Base-by-base conservation (phyloP, 2,329 filamentous ascomycete species). In the Reticulascus tulasneorum region DNA sequence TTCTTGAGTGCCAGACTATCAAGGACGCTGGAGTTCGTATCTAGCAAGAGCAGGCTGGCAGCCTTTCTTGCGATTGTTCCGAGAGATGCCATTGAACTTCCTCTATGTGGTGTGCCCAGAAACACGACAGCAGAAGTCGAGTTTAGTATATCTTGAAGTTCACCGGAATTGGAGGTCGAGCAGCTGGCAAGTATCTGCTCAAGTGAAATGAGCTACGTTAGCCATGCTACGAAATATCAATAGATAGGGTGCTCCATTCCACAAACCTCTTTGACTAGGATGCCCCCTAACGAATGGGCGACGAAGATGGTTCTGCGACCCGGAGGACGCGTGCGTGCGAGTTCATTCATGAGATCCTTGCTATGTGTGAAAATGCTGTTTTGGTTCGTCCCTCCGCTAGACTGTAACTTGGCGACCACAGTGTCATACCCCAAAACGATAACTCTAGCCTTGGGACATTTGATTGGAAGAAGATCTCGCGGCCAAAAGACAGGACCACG, bases 81-180 rank as follows among this genome's bases (percentile, higher is more conserved):
- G 6, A 46, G 1, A 5, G n/a, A 12, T 5, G 46, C 42, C 10
- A 45, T 30, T 1, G 31, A 24, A 24, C 47, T 51, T 1, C 40
- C 44, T 5, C 45, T 29, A 18, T 49, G 48, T 1, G 47, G 47
- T 4, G 43, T 48, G 4, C 47, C 45, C 3, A 49, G 26, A 24
- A 49, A 49, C 2, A 46, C 20, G 9, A 47, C 33, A 12, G 30
- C 37, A 1, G 15, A 21, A 6, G 38, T 48, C 3, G 32, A 35
- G 1, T 33, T 6, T 8, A 45, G 27, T 15, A 49, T 31, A 16
- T 44, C 29, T 7, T 27, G n/a, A 10, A 35, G 13, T 9, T 33
- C 30, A 6, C 11, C 9, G 12, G 16, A 22, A 10, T 25, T 31
- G 9, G 29, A 32, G 2, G 19, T 32, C 5, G 29, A 32, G n/a